phyloP scores from a whole-genome alignment of 371 early-diverging fungal genomes.

The Haplosporangium sp. region DNA sequence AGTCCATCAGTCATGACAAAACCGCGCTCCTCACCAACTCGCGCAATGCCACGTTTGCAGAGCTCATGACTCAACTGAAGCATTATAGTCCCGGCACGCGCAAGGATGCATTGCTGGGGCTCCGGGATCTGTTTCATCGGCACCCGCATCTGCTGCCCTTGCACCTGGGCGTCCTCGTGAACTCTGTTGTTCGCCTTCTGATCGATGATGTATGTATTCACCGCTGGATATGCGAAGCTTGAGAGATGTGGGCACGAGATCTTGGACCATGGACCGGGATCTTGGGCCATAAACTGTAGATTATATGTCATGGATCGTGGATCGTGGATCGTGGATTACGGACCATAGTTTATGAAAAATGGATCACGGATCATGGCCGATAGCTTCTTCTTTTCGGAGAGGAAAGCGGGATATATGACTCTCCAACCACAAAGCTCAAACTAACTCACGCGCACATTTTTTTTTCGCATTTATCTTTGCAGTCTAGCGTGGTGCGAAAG shows the following conservation, averaged over 20 bases:
- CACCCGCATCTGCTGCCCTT: constrained; percentile 67
- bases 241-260: not conserved
- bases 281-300: no score
- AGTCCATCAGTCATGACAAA: constrained; percentile 83
- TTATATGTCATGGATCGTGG: no score
- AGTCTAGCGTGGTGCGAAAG: constrained; percentile 60
- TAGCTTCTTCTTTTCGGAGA: no score
- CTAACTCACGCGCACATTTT: no score
- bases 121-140: constrained; percentile 71
- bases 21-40: constrained; percentile 73
- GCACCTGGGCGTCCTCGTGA: constrained; percentile 75
- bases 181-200: constrained; percentile 67
- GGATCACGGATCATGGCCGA: no score
- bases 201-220: constrained; percentile 68
- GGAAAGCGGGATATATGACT: no score
- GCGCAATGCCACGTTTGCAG: constrained; percentile 78
- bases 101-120: constrained; percentile 79
- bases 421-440: no score
- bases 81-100: constrained; percentile 84
- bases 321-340: no score
- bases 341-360: no score
- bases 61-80: constrained; percentile 77
- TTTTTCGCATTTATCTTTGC: not conserved
- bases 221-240: not conserved
- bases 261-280: no score